Conservation (phyloP, 495 filamentous ascomycete species). For the Filosporella fistucella region DNA sequence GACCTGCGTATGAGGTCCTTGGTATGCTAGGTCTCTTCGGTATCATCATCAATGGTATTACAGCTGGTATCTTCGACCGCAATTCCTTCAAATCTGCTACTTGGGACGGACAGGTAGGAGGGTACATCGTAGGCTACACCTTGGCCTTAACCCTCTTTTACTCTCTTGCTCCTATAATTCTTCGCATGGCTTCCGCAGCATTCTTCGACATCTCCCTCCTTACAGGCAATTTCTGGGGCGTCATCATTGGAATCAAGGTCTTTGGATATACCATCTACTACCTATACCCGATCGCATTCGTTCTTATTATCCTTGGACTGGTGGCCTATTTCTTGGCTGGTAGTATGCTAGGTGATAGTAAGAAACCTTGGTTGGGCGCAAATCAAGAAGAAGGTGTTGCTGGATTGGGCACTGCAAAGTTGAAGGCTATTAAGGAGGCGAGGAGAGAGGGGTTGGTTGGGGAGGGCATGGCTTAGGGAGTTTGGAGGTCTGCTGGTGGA, state of each 20-base stretch:
- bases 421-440: slow-evolving; percentile 61
- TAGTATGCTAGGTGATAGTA: slow-evolving; percentile 74
- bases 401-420: slow-evolving; percentile 84
- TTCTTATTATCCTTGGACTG: slow-evolving; percentile 79
- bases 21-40: slow-evolving; percentile 87
- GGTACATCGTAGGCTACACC: slow-evolving; percentile 86
- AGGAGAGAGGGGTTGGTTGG: slow-evolving; percentile 16
- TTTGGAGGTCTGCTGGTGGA: not conserved
- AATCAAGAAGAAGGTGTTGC: slow-evolving; percentile 77
- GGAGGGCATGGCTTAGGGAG: slow-evolving; percentile 7
- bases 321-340: slow-evolving; percentile 79
- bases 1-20: slow-evolving; percentile 89
- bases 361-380: slow-evolving; percentile 90
- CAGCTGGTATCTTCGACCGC: slow-evolving; percentile 88
- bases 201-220: slow-evolving; percentile 96
- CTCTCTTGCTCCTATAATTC: slow-evolving; percentile 75
- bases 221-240: slow-evolving; percentile 96
- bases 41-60: slow-evolving; percentile 85
- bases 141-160: slow-evolving; percentile 82
- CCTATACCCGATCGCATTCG: slow-evolving; percentile 94
- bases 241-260: slow-evolving; percentile 81
- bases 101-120: slow-evolving; percentile 65
- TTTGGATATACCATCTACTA: slow-evolving; percentile 79
- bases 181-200: slow-evolving; percentile 83
- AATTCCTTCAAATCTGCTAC: slow-evolving; percentile 58